phyloP scores from a whole-genome alignment of 441 rosid species.

The Cnidoscolus chayamansa region DNA sequence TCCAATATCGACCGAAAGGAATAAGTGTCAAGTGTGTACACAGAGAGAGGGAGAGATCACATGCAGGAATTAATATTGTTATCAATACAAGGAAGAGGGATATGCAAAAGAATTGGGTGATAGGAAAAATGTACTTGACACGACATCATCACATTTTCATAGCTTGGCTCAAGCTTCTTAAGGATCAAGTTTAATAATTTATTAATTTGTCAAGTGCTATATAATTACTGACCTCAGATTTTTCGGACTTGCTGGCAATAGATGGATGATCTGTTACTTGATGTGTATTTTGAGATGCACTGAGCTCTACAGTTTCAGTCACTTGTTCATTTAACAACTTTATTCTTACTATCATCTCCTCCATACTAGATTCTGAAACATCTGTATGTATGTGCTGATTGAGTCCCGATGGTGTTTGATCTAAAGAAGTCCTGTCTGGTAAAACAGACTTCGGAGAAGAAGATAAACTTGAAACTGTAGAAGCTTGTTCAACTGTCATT shows the following conservation, averaged over 20 bases:
- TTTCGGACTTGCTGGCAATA: conserved; percentile 9
- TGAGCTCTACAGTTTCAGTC: conserved; percentile 1
- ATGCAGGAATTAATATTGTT: neutral
- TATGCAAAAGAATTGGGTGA: neutral
- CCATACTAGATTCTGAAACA: conserved; percentile 21
- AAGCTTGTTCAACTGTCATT: conserved; percentile 30
- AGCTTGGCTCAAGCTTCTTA: neutral
- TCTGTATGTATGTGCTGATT: conserved; percentile 28
- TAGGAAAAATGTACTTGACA: neutral
- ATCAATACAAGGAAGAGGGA: neutral
- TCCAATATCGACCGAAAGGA: neutral
- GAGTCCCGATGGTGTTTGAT: conserved; percentile 23
- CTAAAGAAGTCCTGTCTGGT: conserved; percentile 23
- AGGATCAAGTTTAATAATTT: neutral
- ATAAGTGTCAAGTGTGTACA: neutral
- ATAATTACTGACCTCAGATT: conserved; percentile 28
- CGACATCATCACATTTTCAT: neutral
- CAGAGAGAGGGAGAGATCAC: neutral
- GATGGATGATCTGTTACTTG: conserved; percentile 16
- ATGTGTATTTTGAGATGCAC: conserved; percentile 18
- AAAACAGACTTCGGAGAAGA: conserved; percentile 51
- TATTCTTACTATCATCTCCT: conserved; percentile 12
- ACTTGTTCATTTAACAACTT: conserved; percentile 11
- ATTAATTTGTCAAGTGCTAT: neutral
- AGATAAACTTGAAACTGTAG: conserved; percentile 28